Percentiles rank a stretch among this genome's conserved stretches.
phyloP scores from a whole-genome alignment of 345 rosid species.

The Arabidopsis thaliana region TAIR10.1 NC_003071.7:17358001-17358500 shows the following conservation, averaged over 20 bases:
- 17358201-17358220: background rate
- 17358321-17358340: background rate
- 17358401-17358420: background rate
- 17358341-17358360: background rate
- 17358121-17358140: conserved; percentile 9
- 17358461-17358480: background rate
- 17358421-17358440: background rate
- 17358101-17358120: conserved; percentile 12
- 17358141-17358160: background rate
- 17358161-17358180: no score
- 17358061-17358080: conserved; percentile 26
- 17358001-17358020: conserved; percentile 6
- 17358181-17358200: background rate
- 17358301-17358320: conserved; percentile 14
- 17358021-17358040: conserved; percentile 1
- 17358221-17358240: background rate
- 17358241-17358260: conserved; percentile 22
- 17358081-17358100: conserved; percentile 10
- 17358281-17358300: background rate
- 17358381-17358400: background rate
- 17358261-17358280: conserved; percentile 12
- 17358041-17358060: conserved; percentile 24
- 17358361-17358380: background rate
- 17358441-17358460: background rate
- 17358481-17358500: background rate